These are phyloP conservation scores for Microstegium vimineum DNA, from an alignment of 176 grass and related monocot species.

Conservation along the genomic window DNA sequence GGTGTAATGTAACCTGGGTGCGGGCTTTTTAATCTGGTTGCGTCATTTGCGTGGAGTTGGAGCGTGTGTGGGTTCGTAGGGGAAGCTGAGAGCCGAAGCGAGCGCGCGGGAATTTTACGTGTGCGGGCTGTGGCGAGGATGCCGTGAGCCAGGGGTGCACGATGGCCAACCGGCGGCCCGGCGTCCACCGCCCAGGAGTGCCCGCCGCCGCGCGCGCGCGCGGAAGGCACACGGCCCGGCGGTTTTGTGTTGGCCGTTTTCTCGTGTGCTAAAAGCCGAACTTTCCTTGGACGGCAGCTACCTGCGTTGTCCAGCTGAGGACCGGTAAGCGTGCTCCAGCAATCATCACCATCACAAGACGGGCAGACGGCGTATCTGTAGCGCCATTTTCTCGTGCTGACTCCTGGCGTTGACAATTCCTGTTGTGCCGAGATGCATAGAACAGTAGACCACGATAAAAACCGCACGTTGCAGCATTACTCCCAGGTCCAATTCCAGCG, in stretches of 20 bases:
- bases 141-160: conserved; percentile 2
- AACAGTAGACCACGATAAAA: background rate
- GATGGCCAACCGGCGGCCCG: background rate
- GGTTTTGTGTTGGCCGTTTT: background rate
- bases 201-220: background rate
- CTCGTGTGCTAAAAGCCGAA: background rate
- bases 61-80: background rate
- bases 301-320: background rate
- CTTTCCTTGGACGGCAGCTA: background rate
- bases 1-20: background rate
- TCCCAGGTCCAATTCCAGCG: background rate
- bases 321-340: no score
- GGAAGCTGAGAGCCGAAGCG: background rate
- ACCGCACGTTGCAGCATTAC: background rate
- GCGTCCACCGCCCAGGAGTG: no score
- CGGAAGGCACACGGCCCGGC: background rate
- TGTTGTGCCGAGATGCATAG: background rate
- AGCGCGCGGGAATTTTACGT: background rate
- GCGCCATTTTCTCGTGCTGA: background rate
- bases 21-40: background rate
- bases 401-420: no score
- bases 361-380: background rate
- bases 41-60: conserved; percentile 15
- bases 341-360: background rate
- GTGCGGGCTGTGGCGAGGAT: background rate